Conservation (phyloP, 2,329 filamentous ascomycete genomes). For the Fusarium haematococcum region DNA sequence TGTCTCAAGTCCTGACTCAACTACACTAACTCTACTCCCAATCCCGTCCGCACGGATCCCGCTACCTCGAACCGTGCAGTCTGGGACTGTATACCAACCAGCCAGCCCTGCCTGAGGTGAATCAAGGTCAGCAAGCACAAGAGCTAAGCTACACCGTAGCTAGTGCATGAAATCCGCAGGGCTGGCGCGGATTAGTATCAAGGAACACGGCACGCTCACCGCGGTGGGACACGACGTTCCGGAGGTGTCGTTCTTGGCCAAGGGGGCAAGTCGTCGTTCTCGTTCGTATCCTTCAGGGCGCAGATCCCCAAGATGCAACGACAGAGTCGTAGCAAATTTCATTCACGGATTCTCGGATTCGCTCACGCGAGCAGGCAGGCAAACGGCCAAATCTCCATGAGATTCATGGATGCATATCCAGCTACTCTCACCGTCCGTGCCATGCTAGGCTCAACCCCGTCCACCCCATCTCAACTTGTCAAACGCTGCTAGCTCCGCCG, state of each 20-base stretch:
- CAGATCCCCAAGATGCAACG: neutral
- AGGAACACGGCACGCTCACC: slow-evolving; percentile 31
- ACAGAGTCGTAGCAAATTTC: slow-evolving; percentile 8
- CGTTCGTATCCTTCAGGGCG: neutral
- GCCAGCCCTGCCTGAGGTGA: slow-evolving; percentile 13
- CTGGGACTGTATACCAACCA: slow-evolving; percentile 5
- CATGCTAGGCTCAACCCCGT: slow-evolving; percentile 6
- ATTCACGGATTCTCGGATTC: slow-evolving; percentile 26
- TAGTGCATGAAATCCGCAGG: slow-evolving; percentile 16
- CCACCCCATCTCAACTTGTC: slow-evolving; percentile 20
- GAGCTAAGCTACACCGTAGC: slow-evolving; percentile 2
- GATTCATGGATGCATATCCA: neutral
- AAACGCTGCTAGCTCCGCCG: slow-evolving; percentile 23
- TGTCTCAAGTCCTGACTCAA: slow-evolving; percentile 20
- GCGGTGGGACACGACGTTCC: slow-evolving; percentile 15
- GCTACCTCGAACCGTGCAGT: slow-evolving; percentile 22
- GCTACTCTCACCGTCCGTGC: slow-evolving; percentile 21
- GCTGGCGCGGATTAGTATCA: slow-evolving; percentile 4
- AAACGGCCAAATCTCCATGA: slow-evolving; percentile 14
- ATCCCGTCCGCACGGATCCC: slow-evolving; percentile 15
- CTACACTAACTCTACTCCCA: neutral
- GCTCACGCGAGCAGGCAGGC: slow-evolving; percentile 25
- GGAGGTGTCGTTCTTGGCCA: neutral
- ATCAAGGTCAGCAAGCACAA: slow-evolving; percentile 10
- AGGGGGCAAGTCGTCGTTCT: neutral